Percentiles rank a stretch among this genome's conserved stretches.
These are phyloP conservation scores for Primulina eburnea DNA, from an alignment of 257 asterid genomes.

Conservation along the genomic window DNA sequence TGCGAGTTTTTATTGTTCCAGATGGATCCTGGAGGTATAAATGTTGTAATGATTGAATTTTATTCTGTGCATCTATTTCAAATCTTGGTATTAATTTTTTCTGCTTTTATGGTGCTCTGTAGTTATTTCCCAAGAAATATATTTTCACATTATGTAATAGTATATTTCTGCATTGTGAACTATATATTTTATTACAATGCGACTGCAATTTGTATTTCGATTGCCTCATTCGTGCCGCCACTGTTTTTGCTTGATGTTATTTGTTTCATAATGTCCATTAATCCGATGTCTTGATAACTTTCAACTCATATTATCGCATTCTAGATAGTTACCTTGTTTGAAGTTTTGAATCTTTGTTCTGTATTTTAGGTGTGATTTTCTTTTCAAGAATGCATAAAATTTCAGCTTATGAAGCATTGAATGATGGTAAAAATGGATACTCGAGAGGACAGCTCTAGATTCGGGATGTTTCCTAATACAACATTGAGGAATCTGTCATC, in stretches of 20 bases:
- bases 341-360: constrained; percentile 22
- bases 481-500: constrained; percentile 81
- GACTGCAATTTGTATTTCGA: not conserved
- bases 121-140: not conserved
- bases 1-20: constrained; percentile 17
- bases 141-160: not conserved
- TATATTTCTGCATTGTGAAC: not conserved
- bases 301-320: constrained; percentile 11
- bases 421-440: constrained; percentile 55
- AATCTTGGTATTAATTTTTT: not conserved
- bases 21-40: constrained; percentile 23
- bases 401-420: constrained; percentile 34
- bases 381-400: constrained; percentile 36
- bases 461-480: constrained; percentile 48
- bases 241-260: not conserved
- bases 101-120: not conserved
- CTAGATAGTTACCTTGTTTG: constrained; percentile 18
- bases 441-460: constrained; percentile 56
- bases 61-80: not conserved
- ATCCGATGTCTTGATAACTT: constrained; percentile 6
- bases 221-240: constrained; percentile 14
- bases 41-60: not conserved
- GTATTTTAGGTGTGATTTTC: constrained; percentile 34
- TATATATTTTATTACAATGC: constrained; percentile 7
- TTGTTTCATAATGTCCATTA: constrained; percentile 7